A percentile compares a stretch with the other conserved stretches of the same genome.
Conservation (phyloP, 768 basidiomycete species). For the Termitomyces sp. region DNA sequence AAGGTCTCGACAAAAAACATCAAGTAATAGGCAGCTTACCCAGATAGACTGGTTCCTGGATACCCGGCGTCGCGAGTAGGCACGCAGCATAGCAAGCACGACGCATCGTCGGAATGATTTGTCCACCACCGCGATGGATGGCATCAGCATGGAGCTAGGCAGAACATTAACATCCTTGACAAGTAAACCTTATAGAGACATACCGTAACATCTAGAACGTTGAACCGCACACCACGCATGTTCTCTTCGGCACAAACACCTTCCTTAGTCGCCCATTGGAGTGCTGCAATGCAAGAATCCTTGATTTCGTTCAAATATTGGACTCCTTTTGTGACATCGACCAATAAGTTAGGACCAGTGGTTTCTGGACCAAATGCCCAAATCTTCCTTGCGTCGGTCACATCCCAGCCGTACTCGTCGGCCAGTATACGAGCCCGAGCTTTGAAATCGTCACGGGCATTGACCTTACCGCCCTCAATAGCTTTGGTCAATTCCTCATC, state of each 20-base stretch:
- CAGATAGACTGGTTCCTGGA: conserved; percentile 96
- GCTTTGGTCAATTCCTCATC: conserved; percentile 93
- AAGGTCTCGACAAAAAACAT: neutral
- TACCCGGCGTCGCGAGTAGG: conserved; percentile 81
- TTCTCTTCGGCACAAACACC: conserved; percentile 95
- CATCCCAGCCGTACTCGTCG: conserved; percentile 97
- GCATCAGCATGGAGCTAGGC: conserved; percentile 91
- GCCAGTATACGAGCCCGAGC: conserved; percentile 91
- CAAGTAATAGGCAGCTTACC: conserved; percentile 39
- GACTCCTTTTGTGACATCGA: conserved; percentile 98
- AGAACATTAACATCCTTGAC: neutral
- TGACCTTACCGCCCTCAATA: conserved; percentile 84
- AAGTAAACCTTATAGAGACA: conserved; percentile 15
- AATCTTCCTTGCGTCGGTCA: conserved; percentile 98
- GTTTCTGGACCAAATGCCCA: conserved; percentile 99
- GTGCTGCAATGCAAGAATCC: conserved; percentile 97
- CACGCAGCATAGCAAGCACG: conserved; percentile 96
- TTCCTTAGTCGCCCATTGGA: conserved; percentile 99
- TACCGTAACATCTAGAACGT: conserved; percentile 93
- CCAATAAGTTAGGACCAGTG: conserved; percentile 92
- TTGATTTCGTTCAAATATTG: conserved; percentile 99
- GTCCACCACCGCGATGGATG: conserved; percentile 99
- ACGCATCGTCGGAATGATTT: conserved; percentile 96
- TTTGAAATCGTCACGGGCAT: conserved; percentile 96
- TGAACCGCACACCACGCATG: conserved; percentile 97